phyloP scores from a whole-genome alignment of 768 basidiomycete genomes.

The Tylopilus rubrobrunneus region DNA sequence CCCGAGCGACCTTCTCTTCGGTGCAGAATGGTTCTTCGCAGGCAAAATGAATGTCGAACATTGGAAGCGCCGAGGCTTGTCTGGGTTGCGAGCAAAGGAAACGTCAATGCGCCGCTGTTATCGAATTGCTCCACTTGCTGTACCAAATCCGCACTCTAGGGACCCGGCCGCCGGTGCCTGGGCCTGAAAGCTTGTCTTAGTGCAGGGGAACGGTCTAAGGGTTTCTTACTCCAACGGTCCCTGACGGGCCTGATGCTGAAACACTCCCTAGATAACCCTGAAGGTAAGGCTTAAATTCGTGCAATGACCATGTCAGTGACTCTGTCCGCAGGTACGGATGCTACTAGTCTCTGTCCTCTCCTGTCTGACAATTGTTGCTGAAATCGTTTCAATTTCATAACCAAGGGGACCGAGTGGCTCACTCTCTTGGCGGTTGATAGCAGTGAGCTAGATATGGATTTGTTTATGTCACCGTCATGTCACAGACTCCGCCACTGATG shows the following conservation, averaged over 20 bases:
- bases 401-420: not conserved
- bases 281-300: not conserved
- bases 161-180: not conserved
- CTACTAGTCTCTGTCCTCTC: not conserved
- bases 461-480: not conserved
- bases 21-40: too few species aligned
- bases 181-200: too few species aligned
- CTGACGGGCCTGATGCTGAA: not conserved
- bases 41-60: too few species aligned
- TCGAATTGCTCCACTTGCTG: not conserved
- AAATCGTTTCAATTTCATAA: not conserved
- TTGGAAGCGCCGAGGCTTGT: too few species aligned
- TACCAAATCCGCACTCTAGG: not conserved
- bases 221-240: not conserved
- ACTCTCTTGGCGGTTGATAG: not conserved
- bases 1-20: too few species aligned
- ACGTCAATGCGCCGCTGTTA: too few species aligned
- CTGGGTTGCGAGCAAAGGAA: too few species aligned
- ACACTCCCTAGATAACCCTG: not conserved
- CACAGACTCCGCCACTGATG: not conserved
- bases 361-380: not conserved
- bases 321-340: too few species aligned
- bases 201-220: not conserved
- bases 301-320: too few species aligned
- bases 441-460: not conserved